Base-by-base conservation (phyloP, 352 stramenopile genomes). In the Plasmopara viticola region DNA sequence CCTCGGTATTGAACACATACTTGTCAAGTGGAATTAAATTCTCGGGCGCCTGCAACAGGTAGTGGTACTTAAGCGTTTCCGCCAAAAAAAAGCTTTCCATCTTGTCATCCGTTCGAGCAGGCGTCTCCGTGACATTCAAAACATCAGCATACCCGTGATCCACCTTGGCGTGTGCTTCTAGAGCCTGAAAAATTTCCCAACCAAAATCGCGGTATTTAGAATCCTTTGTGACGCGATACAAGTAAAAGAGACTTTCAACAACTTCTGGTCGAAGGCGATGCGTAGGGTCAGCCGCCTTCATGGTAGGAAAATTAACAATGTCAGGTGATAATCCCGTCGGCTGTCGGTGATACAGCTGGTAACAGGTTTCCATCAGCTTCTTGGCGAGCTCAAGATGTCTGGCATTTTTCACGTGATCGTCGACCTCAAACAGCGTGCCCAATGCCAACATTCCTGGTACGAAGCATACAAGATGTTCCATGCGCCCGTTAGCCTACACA, bases 1-100 rank as follows among this genome's bases (percentile, higher is more conserved):
- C 93, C 65, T 98, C 94, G 2, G 95, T 98, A 70, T 98, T 98
- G 72, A 98, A 97, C 0, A 98, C 89, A 56, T 94, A 93, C 60
- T 97, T 86, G 55, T 97, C 85, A n/a, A 98, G 65, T 5, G 96
- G 70, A 51, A 97, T 69, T n/a, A 89, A 45, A 39, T 15, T 56
- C 17, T 56, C 39, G 14, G 49, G 40, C 1, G 49, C 49, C 15
- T 56, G 49, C 12, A 56, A 29, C 18, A 56, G 48, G 20, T 56
- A 56, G 35, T 56, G 49, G 34, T 58, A 58, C 44, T 58, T 58
- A 3, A 99, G 73, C 28, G 96, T 99, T 77, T 99, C 97, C 10
- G 96, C 95, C 30, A 98, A 60, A 66, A 99, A 99, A 70, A 99
- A 99, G 46, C 84, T 98, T 70, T 99, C 95, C 95, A 98, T 98